Evolutionary conservation across 371 early-diverging fungal genomes (phyloP), one percentile per base, ranked within the genome.

Genomic region (Neoconidiobolus thromboides): DNA sequence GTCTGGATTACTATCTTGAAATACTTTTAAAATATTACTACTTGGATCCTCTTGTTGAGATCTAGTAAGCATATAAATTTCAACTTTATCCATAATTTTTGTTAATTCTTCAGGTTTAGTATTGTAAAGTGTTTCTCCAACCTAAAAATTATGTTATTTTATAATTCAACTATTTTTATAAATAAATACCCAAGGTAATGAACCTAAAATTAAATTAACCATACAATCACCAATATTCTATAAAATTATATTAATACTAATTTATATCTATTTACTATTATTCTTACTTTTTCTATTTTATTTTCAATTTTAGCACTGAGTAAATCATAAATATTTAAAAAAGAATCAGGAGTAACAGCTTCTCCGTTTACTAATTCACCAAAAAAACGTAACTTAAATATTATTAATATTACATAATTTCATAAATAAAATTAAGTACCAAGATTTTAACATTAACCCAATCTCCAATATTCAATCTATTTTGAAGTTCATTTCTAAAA

Each of bases 351-450:
- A 14, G 73, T 60, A 58, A 94, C 79, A 5, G 88, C 84, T 62
- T 83, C 83, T 52, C 84, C 73, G 65, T 79, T 82, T 58, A 87
- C 83, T 41, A 89, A 74, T 69, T 87, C 83, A 37, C 80, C 88
- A 71, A 87, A 85, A 67, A 83, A 93, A 53, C 91, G 76, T 57
- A 84, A 63, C 69, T 74, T 48, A 48, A 39, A 49, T n/a, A 15
- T 37, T 46, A 14, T 3, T 37, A 61, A 48, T 37, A 3, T 2
- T 36, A 56, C 6, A 10, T 26, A 5, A 42, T 4, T 10, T 44
- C 3, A 14, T 26, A 2, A 15, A 12, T 49, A 49, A 49, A 39
- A n/a, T n/a, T 36, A 41, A 10, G 9, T 49, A 56, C 56, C 9
- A 41, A 37, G 2, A 56, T 48, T 50, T 56, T 62, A 15, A 41